phyloP scores from a whole-genome alignment of 1,139 yeast species.

The Hansenula anomala region DNA sequence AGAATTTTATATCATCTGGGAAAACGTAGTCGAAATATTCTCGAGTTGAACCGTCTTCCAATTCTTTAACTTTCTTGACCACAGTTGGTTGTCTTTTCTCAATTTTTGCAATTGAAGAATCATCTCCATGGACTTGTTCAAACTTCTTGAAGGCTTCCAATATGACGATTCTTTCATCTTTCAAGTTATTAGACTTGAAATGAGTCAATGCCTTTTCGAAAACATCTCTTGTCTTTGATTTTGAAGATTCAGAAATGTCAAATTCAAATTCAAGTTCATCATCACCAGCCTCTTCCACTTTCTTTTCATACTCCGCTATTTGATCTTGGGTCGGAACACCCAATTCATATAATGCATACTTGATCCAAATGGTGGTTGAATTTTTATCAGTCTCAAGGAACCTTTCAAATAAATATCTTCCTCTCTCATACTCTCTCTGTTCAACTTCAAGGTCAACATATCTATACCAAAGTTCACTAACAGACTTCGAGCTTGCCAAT shows the following conservation, averaged over 20 bases:
- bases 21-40: conserved; percentile 64
- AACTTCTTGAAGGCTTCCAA: conserved; percentile 64
- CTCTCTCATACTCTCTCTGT: conserved; percentile 49
- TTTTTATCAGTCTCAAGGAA: conserved; percentile 32
- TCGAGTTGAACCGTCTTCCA: conserved; percentile 43
- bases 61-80: conserved; percentile 41
- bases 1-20: conserved; percentile 53
- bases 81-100: conserved; percentile 51
- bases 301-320: conserved; percentile 29
- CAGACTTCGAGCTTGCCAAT: conserved; percentile 17
- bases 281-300: conserved; percentile 32
- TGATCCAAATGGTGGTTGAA: conserved; percentile 53
- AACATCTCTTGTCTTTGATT: conserved; percentile 44
- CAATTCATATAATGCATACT: conserved; percentile 68
- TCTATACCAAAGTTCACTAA: conserved; percentile 38
- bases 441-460: conserved; percentile 61
- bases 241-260: conserved; percentile 47
- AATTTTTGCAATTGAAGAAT: conserved; percentile 32
- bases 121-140: conserved; percentile 60
- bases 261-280: conserved; percentile 46
- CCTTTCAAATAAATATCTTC: conserved; percentile 48
- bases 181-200: conserved; percentile 34
- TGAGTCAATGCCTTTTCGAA: conserved; percentile 51
- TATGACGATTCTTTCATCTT: conserved; percentile 46
- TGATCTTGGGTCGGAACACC: conserved; percentile 58